Base-by-base conservation (phyloP, 768 basidiomycete genomes). In the Psilocybe cyanescens region DNA sequence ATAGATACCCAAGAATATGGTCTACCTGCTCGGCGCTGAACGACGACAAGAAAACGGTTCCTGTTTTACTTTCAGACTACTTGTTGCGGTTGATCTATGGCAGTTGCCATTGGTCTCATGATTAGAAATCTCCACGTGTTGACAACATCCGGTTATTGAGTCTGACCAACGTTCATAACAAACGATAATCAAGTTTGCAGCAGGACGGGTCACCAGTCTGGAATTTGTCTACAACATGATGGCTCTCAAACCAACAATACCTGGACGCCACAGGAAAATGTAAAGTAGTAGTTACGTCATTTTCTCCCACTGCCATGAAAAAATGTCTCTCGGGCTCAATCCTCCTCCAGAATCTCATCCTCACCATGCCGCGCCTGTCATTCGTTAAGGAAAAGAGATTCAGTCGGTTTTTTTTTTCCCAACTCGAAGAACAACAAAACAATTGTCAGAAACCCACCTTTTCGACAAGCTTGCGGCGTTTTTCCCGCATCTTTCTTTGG, bases 401-500 rank as follows among this genome's bases (percentile, higher is more conserved):
- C 57, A 73, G 65, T 17, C 31, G 63, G 33, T 35, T 35, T 63
- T 19, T 19, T 19, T 19, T 63, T 50, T 24, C 56, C 30, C n/a
- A 46, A 29, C 19, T 5, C 31, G 49, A 55, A 53, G 31, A 62
- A 55, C 4, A 51, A 17, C 33, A 62, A 62, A 44, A 62, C 49
- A 50, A 24, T 41, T 54, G 53, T 17, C n/a, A 46, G 51, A 52
- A 5, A 57, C 71, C 29, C 62, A 89, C 92, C 89, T 94, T 94
- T 71, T 91, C 89, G 48, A 91, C 75, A 48, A 94, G 73, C 66
- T 83, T 82, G 67, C 82, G 82, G 59, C 86, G 81, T 73, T 89
- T 91, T 67, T 91, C 91, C 73, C 95, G 80, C 17, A 86, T 81
- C 81, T 95, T 97, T 67, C 83, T 82, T 75, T 90, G 89, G 55